Conservation (phyloP, 2,329 filamentous ascomycete genomes). For the Pestalotiopsis sp. region DNA sequence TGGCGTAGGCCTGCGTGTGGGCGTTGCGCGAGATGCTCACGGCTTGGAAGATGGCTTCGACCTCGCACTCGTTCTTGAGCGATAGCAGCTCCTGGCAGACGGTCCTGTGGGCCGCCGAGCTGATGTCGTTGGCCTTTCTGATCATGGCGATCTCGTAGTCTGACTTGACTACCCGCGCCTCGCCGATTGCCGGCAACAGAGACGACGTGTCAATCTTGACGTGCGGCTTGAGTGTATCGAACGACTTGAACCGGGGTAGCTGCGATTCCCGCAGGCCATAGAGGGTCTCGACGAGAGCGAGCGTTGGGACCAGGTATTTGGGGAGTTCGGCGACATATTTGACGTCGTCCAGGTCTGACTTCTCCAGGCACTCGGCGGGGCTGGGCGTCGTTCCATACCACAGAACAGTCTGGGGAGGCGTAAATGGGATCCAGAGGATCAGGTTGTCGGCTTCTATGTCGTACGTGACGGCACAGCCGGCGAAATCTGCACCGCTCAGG, state of each 20-base stretch:
- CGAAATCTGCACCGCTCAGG: slow-evolving; percentile 53
- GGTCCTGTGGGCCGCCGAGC: slow-evolving; percentile 72
- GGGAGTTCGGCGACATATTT: slow-evolving; percentile 52
- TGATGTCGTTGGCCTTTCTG: slow-evolving; percentile 77
- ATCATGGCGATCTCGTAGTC: slow-evolving; percentile 84
- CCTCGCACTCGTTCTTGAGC: slow-evolving; percentile 76
- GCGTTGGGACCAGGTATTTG: slow-evolving; percentile 48
- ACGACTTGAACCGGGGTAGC: slow-evolving; percentile 32
- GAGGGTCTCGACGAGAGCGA: slow-evolving; percentile 42
- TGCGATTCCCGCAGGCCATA: slow-evolving; percentile 48
- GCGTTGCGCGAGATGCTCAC: slow-evolving; percentile 73
- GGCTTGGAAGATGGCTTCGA: slow-evolving; percentile 76
- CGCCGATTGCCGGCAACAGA: slow-evolving; percentile 74
- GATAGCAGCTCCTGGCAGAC: slow-evolving; percentile 65
- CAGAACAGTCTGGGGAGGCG: slow-evolving; percentile 60
- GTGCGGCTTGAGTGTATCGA: slow-evolving; percentile 24
- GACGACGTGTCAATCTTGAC: slow-evolving; percentile 46
- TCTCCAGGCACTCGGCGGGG: slow-evolving; percentile 58
- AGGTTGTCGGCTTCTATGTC: slow-evolving; percentile 61
- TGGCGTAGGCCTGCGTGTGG: slow-evolving; percentile 78
- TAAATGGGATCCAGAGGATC: slow-evolving; percentile 72
- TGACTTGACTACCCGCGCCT: slow-evolving; percentile 79
- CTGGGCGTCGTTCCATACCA: slow-evolving; percentile 65
- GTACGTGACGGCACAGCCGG: slow-evolving; percentile 57
- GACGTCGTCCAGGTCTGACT: slow-evolving; percentile 71